Evolutionary conservation across 805 yeast genomes (phyloP).

Genomic region (Clavispora asparagi): DNA sequence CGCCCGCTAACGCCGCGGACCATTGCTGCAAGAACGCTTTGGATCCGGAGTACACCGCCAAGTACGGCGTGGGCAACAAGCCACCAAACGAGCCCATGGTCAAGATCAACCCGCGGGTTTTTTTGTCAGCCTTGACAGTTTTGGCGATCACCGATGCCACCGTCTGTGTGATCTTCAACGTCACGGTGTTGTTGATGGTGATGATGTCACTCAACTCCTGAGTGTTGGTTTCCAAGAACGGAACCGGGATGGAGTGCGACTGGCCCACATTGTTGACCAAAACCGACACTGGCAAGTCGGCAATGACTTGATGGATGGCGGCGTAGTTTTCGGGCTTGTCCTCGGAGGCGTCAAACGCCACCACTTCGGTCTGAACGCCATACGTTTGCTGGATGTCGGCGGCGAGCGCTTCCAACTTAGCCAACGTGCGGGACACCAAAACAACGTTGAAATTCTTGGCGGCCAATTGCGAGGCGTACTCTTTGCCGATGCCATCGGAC

Average conservation of each 20-base stretch:
- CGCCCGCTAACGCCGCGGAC: slow-evolving; percentile 87
- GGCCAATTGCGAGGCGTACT: slow-evolving; percentile 83
- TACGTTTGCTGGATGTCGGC: slow-evolving; percentile 56
- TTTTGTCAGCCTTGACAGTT: slow-evolving; percentile 39
- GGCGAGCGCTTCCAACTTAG: slow-evolving; percentile 66
- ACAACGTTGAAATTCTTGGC: slow-evolving; percentile 76
- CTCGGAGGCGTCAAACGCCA: slow-evolving; percentile 74
- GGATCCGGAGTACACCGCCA: slow-evolving; percentile 94
- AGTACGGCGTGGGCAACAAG: slow-evolving; percentile 81
- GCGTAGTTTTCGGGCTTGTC: slow-evolving; percentile 57
- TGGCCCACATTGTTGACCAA: slow-evolving; percentile 92
- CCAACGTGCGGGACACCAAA: slow-evolving; percentile 76
- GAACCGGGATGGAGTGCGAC: slow-evolving; percentile 92
- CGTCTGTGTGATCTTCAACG: slow-evolving; percentile 77
- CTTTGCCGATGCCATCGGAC: slow-evolving; percentile 96
- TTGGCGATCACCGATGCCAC: slow-evolving; percentile 65
- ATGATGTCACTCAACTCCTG: slow-evolving; percentile 75
- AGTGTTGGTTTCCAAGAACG: slow-evolving; percentile 75
- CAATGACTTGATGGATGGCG: slow-evolving; percentile 41
- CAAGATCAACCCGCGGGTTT: slow-evolving; percentile 67
- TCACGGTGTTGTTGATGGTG: slow-evolving; percentile 79
- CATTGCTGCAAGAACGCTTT: slow-evolving; percentile 92
- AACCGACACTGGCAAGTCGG: slow-evolving; percentile 59
- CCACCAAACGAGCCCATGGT: slow-evolving; percentile 99
- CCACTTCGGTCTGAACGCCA: slow-evolving; percentile 54